These are phyloP conservation scores for Ogataea nonfermentans DNA, from an alignment of 805 yeast species.

Conservation along the genomic window DNA sequence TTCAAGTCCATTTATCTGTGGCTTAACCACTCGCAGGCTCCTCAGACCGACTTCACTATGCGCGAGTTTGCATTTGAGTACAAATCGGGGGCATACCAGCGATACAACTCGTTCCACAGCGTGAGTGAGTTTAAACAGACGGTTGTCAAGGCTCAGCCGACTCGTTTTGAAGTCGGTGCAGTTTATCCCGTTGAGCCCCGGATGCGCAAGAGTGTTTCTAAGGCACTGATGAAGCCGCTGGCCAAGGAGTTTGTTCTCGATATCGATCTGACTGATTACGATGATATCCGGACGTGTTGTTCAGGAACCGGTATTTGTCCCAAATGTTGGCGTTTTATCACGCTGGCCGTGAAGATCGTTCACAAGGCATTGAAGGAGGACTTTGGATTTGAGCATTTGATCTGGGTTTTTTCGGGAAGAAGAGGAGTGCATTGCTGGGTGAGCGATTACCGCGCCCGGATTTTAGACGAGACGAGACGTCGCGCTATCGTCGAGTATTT, in stretches of 20 bases:
- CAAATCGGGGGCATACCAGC: slow-evolving; percentile 82
- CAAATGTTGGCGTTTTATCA: slow-evolving; percentile 92
- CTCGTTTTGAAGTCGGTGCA: slow-evolving; percentile 94
- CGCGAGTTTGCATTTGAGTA: slow-evolving; percentile 94
- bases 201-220: slow-evolving; percentile 73
- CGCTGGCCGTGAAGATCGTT: slow-evolving; percentile 75
- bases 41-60: slow-evolving; percentile 74
- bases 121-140: slow-evolving; percentile 75
- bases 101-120: slow-evolving; percentile 74
- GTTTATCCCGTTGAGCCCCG: slow-evolving; percentile 86
- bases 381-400: slow-evolving; percentile 80
- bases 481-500: slow-evolving; percentile 80
- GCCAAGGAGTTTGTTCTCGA: slow-evolving; percentile 90
- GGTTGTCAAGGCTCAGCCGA: slow-evolving; percentile 72
- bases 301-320: slow-evolving; percentile 77
- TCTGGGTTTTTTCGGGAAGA: slow-evolving; percentile 98
- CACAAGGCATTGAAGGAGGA: slow-evolving; percentile 75
- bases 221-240: slow-evolving; percentile 73
- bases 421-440: slow-evolving; percentile 99
- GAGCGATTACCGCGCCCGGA: slow-evolving; percentile 79
- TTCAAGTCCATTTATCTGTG: slow-evolving; percentile 79
- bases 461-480: slow-evolving; percentile 68
- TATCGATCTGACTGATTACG: slow-evolving; percentile 97
- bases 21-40: slow-evolving; percentile 82
- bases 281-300: slow-evolving; percentile 91